Evolutionary conservation across 768 basidiomycete species (phyloP), one percentile per base, ranked within the genome.

Genomic region (Amanita muscaria): DNA sequence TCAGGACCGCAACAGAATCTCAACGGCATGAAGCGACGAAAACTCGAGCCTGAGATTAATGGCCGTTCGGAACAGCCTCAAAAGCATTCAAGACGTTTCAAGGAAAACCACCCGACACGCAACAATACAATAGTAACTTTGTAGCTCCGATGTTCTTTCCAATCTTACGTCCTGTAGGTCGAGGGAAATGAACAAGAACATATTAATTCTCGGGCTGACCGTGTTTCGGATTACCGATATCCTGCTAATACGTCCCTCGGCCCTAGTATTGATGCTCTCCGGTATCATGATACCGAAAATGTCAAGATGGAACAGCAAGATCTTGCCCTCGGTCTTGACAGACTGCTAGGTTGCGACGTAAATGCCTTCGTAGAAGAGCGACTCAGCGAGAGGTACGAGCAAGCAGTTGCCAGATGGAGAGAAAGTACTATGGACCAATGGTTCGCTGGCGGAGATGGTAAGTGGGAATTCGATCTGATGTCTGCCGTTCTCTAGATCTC

Each of bases 371-470:
- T 72, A 15, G 68, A 64, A 16, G 58, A 62, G 8, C 59, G 70
- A 47, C 36, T 46, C 15, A 52, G 63, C 24, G 69, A 72, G 0
- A 56, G 58, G 21, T 79, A 79, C 48, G 72, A 73, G 29, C 59
- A 59, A 9, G 54, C 65, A 21, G 56, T 63, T 22, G 63, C 64
- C 47, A 70, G 64, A 48, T 81, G 77, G 77, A 64, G 64, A 11
- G 63, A 67, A 5, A 76, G 74, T 45, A 64, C 66, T 0, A 57
- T 68, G 45, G 70, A 73, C 11, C 76, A 79, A 40, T 79, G 79
- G 79, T 54, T 63, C 4, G 63, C 69, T 19, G 79, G 77, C 4
- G 73, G 70, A 1, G 66, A 76, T 38, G 74, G 77, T 77, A 29
- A 25, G 41, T 24, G 40, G 25, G 16, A 10, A 31, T 16, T 16